These are phyloP conservation scores for Phycomyces blakesleeanus DNA, from an alignment of 192 early-diverging fungal genomes.

Conservation along the genomic window DNA sequence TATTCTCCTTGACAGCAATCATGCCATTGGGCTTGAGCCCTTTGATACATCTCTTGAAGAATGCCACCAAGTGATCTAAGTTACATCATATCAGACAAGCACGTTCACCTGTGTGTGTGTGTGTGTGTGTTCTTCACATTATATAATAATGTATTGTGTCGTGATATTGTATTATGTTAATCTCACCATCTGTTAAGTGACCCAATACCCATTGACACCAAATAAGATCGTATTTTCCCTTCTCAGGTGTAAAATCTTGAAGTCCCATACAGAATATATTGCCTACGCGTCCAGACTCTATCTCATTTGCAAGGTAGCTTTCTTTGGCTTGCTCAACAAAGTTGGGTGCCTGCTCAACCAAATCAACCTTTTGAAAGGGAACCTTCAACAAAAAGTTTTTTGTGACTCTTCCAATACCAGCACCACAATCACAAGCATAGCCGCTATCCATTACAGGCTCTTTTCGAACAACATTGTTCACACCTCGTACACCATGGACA, in stretches of 20 bases:
- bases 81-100: not conserved
- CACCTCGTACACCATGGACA: conserved; percentile 33
- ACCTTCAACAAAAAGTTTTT: conserved; percentile 76
- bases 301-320: conserved; percentile 58
- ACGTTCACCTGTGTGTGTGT: too few species aligned
- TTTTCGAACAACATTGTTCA: conserved; percentile 20
- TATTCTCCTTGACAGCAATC: conserved; percentile 93
- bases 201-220: conserved; percentile 98
- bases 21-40: conserved; percentile 66
- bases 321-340: conserved; percentile 75
- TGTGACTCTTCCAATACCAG: conserved; percentile 92
- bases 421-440: conserved; percentile 80
- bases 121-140: too few species aligned
- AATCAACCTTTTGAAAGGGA: conserved; percentile 79
- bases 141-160: not conserved
- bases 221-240: conserved; percentile 81
- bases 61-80: conserved; percentile 75
- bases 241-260: conserved; percentile 73
- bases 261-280: conserved; percentile 73
- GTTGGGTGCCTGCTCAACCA: conserved; percentile 79
- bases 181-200: conserved; percentile 83
- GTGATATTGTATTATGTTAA: not conserved
- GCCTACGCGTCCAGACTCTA: conserved; percentile 51
- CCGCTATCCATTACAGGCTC: conserved; percentile 10
- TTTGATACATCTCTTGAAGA: conserved; percentile 72